phyloP scores from a whole-genome alignment of 2,329 filamentous ascomycete species.

The Cephalotrichum gorgonifer region DNA sequence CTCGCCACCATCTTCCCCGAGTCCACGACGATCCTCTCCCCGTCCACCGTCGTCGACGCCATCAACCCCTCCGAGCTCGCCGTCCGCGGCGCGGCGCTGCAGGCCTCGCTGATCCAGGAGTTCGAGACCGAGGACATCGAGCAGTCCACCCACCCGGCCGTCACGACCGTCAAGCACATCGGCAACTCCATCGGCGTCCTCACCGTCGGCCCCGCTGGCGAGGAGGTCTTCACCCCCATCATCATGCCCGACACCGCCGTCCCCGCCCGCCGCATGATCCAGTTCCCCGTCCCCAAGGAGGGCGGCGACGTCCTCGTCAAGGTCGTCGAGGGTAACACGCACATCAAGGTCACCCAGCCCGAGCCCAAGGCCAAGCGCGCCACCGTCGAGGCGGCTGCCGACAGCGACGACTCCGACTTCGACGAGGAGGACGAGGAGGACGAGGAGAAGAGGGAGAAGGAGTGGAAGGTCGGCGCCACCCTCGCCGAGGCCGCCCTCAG shows the following conservation, averaged over 20 bases:
- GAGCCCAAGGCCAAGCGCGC: slow-evolving; percentile 67
- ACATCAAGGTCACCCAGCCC: slow-evolving; percentile 89
- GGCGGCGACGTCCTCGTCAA: slow-evolving; percentile 84
- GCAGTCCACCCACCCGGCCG: slow-evolving; percentile 89
- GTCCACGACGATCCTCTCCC: slow-evolving; percentile 68
- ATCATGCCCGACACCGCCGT: slow-evolving; percentile 80
- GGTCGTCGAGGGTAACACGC: slow-evolving; percentile 76
- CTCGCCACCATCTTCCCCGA: slow-evolving; percentile 72
- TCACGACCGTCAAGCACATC: slow-evolving; percentile 89
- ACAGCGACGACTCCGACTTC: slow-evolving; percentile 53
- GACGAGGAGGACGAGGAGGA: slow-evolving; percentile 64
- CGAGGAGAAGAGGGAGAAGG: slow-evolving; percentile 79
- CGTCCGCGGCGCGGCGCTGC: slow-evolving; percentile 84
- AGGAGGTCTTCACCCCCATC: slow-evolving; percentile 69
- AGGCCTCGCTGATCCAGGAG: slow-evolving; percentile 87
- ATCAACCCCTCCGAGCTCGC: slow-evolving; percentile 91
- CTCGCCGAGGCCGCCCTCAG: slow-evolving; percentile 80
- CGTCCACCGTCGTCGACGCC: slow-evolving; percentile 64
- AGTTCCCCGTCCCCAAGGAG: slow-evolving; percentile 64
- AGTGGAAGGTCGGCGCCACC: slow-evolving; percentile 77
- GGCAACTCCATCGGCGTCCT: slow-evolving; percentile 81
- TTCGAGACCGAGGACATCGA: slow-evolving; percentile 91
- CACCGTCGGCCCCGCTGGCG: slow-evolving; percentile 45
- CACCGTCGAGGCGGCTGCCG: slow-evolving; percentile 49
- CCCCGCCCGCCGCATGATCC: slow-evolving; percentile 74